These are phyloP conservation scores for Ustilago shanxiensis DNA, from an alignment of 1,284 basidiomycete species.

Conservation along the genomic window DNA sequence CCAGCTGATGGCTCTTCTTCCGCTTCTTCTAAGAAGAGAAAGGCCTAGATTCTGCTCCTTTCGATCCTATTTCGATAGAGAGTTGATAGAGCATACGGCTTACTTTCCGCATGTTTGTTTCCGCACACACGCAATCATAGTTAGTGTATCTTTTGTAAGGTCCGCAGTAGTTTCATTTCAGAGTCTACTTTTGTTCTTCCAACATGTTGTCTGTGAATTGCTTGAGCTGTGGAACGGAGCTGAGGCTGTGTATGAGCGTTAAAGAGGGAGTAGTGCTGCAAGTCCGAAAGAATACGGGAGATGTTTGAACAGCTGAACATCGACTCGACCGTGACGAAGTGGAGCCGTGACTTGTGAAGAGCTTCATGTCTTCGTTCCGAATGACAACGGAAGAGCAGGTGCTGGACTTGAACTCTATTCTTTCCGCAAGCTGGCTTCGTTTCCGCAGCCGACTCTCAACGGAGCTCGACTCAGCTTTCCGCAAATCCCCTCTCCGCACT, in stretches of 20 bases:
- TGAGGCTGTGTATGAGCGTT: too few relatives aligned
- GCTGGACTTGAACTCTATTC: background rate
- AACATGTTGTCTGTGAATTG: background rate
- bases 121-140: background rate
- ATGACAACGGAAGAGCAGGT: background rate
- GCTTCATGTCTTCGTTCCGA: background rate
- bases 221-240: too few relatives aligned
- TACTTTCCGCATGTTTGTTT: background rate
- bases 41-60: background rate
- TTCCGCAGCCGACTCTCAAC: constrained; percentile 7
- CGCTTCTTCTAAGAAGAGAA: constrained; percentile 7
- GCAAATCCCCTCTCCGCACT: constrained; percentile 12
- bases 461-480: constrained; percentile 2
- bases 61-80: background rate
- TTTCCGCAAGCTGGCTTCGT: background rate
- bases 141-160: background rate
- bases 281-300: background rate
- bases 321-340: background rate
- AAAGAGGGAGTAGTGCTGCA: background rate
- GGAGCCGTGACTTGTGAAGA: background rate
- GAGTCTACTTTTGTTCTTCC: background rate
- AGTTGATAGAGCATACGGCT: background rate
- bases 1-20: background rate
- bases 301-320: background rate
- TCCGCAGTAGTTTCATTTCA: background rate